phyloP scores from a whole-genome alignment of 352 stramenopile genomes.

The Globisporangium paddicum region DNA sequence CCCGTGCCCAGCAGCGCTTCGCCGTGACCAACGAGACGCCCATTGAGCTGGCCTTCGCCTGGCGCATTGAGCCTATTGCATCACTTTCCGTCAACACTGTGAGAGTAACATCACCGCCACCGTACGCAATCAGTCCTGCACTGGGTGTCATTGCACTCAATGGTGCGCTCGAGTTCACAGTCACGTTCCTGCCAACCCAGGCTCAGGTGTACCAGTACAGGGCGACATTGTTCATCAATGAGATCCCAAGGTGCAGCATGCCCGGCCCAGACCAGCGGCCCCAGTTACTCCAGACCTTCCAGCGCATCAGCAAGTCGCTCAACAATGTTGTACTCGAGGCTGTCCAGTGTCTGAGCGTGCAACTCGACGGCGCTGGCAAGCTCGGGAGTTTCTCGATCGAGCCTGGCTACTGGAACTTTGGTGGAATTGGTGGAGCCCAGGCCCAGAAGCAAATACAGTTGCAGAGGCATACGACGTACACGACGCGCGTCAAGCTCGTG shows the following conservation, averaged over 20 bases:
- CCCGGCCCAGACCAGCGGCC: constrained; percentile 36
- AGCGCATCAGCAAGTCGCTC: constrained; percentile 11
- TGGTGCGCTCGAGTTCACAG: constrained; percentile 32
- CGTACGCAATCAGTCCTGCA: constrained; percentile 36
- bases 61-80: constrained; percentile 27
- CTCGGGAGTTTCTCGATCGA: constrained; percentile 13
- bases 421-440: background rate
- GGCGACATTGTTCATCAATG: constrained; percentile 37
- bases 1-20: constrained; percentile 30
- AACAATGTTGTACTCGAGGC: constrained; percentile 4
- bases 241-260: constrained; percentile 50
- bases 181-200: constrained; percentile 35
- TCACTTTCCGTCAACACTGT: background rate
- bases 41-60: constrained; percentile 52
- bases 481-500: constrained; percentile 5
- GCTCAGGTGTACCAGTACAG: constrained; percentile 21
- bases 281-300: constrained; percentile 28
- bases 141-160: constrained; percentile 36
- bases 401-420: constrained; percentile 11
- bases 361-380: constrained; percentile 5
- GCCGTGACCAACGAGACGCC: constrained; percentile 62
- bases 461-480: constrained; percentile 9
- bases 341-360: constrained; percentile 5
- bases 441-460: background rate
- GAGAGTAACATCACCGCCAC: constrained; percentile 6